Percentiles rank a stretch among this genome's conserved stretches.
Evolutionary conservation across 306 rosid species (phyloP).

Genomic region (Pyrus pyrifolia): DNA sequence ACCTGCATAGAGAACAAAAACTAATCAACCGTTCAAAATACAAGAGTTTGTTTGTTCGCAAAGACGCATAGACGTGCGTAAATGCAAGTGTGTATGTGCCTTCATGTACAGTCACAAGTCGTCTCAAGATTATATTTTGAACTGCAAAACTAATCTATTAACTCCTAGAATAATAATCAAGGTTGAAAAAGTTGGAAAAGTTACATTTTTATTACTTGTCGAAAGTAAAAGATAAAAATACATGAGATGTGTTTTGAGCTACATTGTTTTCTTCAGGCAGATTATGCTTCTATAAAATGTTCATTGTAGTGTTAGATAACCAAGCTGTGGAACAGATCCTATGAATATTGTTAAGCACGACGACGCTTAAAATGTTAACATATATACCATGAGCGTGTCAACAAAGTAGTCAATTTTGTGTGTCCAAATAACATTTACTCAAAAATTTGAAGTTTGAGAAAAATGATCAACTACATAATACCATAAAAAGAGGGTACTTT

Average conservation of each 20-base stretch:
- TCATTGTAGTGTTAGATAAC: background rate
- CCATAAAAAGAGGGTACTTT: constrained; percentile 57
- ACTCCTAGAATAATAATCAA: background rate
- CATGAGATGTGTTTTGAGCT: background rate
- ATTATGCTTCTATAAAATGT: background rate
- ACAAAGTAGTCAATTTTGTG: background rate
- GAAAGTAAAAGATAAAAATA: background rate
- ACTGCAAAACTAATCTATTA: no score
- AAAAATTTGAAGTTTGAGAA: background rate
- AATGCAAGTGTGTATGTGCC: background rate
- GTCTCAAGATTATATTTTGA: no score
- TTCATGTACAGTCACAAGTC: no score
- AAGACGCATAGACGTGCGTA: background rate
- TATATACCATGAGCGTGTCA: background rate
- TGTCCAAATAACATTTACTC: background rate
- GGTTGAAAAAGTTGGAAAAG: background rate
- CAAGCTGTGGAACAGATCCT: background rate
- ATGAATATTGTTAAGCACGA: background rate
- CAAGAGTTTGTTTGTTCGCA: background rate
- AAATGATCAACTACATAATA: constrained; percentile 9
- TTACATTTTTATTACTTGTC: background rate
- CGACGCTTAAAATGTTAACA: background rate
- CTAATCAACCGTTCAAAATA: background rate
- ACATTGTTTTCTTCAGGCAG: background rate
- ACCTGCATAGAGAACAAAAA: constrained; percentile 36